Evolutionary conservation across 257 asterid species (phyloP).

Genomic region (Coffea canephora): DNA sequence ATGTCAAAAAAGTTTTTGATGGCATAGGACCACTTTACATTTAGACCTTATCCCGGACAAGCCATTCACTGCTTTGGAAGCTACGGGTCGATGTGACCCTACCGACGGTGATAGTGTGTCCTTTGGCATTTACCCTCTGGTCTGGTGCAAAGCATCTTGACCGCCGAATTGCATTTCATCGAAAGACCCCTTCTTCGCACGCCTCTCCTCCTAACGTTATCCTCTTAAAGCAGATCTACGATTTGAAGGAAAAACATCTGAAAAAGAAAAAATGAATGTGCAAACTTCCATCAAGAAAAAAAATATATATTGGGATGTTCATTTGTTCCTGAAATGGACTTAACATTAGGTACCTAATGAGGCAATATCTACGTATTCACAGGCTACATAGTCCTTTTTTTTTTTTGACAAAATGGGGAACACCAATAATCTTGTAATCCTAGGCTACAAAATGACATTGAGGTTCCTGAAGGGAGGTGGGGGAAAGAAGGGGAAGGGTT

Average conservation of each 20-base stretch:
- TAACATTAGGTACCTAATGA: neutral
- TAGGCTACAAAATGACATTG: no score
- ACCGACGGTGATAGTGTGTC: slow-evolving; percentile 10
- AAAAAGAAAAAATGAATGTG: neutral
- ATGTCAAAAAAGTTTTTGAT: slow-evolving; percentile 8
- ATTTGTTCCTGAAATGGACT: neutral
- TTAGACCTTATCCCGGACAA: slow-evolving; percentile 12
- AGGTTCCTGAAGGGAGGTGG: no score
- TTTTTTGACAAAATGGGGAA: no score
- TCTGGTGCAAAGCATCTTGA: neutral
- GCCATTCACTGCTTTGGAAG: neutral
- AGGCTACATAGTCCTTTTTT: neutral
- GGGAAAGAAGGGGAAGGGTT: no score
- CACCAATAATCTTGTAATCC: no score
- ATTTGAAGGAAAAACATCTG: neutral
- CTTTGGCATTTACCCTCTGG: neutral
- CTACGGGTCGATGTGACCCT: slow-evolving; percentile 8
- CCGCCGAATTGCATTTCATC: neutral
- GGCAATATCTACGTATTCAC: neutral
- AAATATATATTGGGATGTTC: neutral
- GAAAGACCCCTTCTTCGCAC: neutral
- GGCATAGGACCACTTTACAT: slow-evolving; percentile 17
- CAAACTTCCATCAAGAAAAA: neutral
- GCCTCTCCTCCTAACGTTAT: neutral
- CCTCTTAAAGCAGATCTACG: neutral